Evolutionary conservation across 768 basidiomycete genomes (phyloP).

Genomic region (Nevesoporus exiguus): DNA sequence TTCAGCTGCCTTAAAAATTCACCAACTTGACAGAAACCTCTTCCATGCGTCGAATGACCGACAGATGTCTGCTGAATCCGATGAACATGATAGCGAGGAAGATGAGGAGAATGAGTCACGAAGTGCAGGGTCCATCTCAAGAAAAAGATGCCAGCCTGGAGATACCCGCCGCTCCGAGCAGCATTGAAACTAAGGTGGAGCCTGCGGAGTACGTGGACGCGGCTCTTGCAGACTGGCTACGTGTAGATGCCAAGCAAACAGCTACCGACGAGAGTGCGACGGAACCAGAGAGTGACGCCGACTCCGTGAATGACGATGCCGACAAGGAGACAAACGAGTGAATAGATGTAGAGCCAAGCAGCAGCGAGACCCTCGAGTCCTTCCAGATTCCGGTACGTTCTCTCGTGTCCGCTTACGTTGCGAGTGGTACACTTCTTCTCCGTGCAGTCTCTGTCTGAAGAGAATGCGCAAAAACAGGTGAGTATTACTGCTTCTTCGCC

Average conservation of each 20-base stretch:
- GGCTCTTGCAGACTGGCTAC: constrained; percentile 57
- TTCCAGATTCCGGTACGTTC: constrained; percentile 10
- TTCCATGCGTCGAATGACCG: constrained; percentile 65
- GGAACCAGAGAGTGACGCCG: constrained; percentile 61
- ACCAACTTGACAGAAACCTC: constrained; percentile 54
- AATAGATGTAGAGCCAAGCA: constrained; percentile 25
- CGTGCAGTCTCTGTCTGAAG: constrained; percentile 13
- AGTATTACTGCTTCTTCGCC: not conserved
- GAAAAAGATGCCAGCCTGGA: constrained; percentile 16
- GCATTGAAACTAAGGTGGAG: constrained; percentile 20
- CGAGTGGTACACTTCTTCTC: not conserved
- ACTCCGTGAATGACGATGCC: constrained; percentile 66
- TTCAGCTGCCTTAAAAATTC: not conserved
- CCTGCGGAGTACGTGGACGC: constrained; percentile 43
- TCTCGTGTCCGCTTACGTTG: too few species aligned
- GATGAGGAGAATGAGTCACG: constrained; percentile 28
- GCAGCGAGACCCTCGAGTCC: constrained; percentile 23
- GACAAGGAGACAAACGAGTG: constrained; percentile 39
- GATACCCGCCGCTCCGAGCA: not conserved
- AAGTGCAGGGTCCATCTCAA: constrained; percentile 5
- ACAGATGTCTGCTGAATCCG: constrained; percentile 49
- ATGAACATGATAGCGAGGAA: constrained; percentile 37
- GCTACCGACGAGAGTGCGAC: constrained; percentile 35
- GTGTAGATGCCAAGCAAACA: constrained; percentile 40
- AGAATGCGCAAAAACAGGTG: constrained; percentile 8